phyloP scores from a whole-genome alignment of 441 rosid species.

The Gossypium schwendimanii region DNA sequence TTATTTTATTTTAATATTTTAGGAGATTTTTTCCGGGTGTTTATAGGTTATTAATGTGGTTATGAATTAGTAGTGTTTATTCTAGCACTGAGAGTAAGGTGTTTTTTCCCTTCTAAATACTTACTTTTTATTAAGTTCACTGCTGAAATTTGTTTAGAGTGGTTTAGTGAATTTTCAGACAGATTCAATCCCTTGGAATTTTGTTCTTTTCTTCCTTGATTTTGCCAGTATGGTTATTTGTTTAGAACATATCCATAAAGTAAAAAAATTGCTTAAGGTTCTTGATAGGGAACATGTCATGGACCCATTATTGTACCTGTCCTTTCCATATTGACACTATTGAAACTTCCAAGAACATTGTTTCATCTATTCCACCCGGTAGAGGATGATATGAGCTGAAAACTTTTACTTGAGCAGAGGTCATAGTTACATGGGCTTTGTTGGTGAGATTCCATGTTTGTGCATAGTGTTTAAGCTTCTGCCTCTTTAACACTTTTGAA shows the following conservation, averaged over 20 bases:
- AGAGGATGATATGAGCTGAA: background rate
- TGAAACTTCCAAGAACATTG: background rate
- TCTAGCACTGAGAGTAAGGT: background rate
- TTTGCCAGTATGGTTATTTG: background rate
- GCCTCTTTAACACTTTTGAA: background rate
- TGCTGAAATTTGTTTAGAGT: background rate
- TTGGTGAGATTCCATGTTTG: background rate
- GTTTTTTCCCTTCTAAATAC: background rate
- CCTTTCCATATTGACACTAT: background rate
- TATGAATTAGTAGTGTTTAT: background rate
- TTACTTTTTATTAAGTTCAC: slow-evolving; percentile 1
- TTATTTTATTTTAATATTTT: background rate
- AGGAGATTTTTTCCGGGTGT: background rate
- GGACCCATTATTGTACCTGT: background rate
- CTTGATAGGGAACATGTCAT: background rate
- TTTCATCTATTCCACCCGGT: background rate
- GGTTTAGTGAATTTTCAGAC: background rate
- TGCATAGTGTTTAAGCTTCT: background rate
- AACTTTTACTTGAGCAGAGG: background rate
- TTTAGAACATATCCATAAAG: background rate
- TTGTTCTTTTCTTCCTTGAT: background rate
- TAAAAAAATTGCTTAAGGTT: background rate
- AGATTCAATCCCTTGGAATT: background rate
- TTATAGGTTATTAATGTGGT: background rate
- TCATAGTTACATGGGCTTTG: background rate